Evolutionary conservation across 805 yeast genomes (phyloP).

Genomic region (Komagataella pseudopastoris): DNA sequence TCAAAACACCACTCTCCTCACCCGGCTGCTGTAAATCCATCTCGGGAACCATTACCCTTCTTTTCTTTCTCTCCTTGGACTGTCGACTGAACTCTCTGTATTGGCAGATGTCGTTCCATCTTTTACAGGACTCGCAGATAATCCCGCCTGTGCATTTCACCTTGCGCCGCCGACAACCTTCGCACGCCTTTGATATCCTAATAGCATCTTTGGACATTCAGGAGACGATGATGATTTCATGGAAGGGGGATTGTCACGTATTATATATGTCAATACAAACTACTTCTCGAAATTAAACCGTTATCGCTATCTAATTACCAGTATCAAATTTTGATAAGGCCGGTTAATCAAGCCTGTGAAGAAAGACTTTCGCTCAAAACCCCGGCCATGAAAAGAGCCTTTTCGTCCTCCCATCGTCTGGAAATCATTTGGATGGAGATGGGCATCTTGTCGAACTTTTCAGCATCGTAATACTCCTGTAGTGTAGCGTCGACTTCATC

Average conservation of each 20-base stretch:
- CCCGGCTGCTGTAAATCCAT: background rate
- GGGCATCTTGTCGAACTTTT: constrained; percentile 35
- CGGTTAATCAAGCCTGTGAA: background rate
- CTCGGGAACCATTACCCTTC: background rate
- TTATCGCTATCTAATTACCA: background rate
- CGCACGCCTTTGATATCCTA: constrained; percentile 7
- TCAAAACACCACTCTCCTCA: background rate
- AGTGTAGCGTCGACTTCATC: constrained; percentile 17
- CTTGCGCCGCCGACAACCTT: constrained; percentile 8
- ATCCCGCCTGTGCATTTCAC: constrained; percentile 5
- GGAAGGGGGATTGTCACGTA: background rate
- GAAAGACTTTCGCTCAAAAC: constrained; percentile 10
- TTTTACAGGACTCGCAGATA: constrained; percentile 7
- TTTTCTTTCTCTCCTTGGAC: background rate
- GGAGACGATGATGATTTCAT: background rate
- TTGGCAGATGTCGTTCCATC: constrained; percentile 8
- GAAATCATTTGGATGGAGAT: constrained; percentile 43
- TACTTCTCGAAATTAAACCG: background rate
- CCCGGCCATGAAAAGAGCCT: constrained; percentile 26
- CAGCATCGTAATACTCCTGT: constrained; percentile 30
- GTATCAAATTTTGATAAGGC: background rate
- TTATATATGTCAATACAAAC: too few relatives aligned
- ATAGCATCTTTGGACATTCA: background rate
- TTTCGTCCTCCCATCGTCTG: constrained; percentile 45
- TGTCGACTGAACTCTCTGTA: constrained; percentile 3